Evolutionary conservation across 2,329 filamentous ascomycete species (phyloP).

Genomic region (Ascochyta clinopodiicola): DNA sequence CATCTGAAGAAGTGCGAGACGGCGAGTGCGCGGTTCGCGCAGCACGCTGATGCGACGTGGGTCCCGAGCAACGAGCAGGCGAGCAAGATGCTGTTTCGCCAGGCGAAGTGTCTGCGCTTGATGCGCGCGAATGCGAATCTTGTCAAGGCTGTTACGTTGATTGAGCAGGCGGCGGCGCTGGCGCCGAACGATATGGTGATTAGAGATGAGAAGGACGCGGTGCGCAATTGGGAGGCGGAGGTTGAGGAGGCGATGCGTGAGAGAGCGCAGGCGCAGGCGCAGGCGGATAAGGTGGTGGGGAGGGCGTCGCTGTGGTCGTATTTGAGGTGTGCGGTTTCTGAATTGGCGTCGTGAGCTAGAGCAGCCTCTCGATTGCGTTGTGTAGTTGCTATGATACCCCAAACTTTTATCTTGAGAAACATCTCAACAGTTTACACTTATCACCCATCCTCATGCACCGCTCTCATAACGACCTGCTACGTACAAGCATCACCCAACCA

Average conservation of each 20-base stretch:
- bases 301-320: slow-evolving; percentile 9
- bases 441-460: too few relatives aligned
- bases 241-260: slow-evolving; percentile 11
- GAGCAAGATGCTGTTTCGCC: slow-evolving; percentile 34
- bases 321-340: slow-evolving; percentile 4
- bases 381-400: slow-evolving; percentile 11
- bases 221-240: slow-evolving; percentile 26
- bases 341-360: slow-evolving; percentile 17
- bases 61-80: slow-evolving; percentile 30
- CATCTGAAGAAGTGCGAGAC: slow-evolving; percentile 32
- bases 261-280: slow-evolving; percentile 1
- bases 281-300: not conserved
- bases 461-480: too few relatives aligned
- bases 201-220: slow-evolving; percentile 27
- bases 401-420: not conserved
- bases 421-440: too few relatives aligned
- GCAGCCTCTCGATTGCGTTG: slow-evolving; percentile 2
- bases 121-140: slow-evolving; percentile 18
- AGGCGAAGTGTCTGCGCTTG: slow-evolving; percentile 30
- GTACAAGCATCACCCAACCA: too few relatives aligned
- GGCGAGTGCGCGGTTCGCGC: slow-evolving; percentile 30
- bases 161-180: slow-evolving; percentile 28
- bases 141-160: slow-evolving; percentile 21
- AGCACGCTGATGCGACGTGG: slow-evolving; percentile 35
- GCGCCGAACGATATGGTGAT: slow-evolving; percentile 29